Evolutionary conservation across 192 early-diverging fungal species (phyloP).

Genomic region (Gryganskiella cystojenkinii): DNA sequence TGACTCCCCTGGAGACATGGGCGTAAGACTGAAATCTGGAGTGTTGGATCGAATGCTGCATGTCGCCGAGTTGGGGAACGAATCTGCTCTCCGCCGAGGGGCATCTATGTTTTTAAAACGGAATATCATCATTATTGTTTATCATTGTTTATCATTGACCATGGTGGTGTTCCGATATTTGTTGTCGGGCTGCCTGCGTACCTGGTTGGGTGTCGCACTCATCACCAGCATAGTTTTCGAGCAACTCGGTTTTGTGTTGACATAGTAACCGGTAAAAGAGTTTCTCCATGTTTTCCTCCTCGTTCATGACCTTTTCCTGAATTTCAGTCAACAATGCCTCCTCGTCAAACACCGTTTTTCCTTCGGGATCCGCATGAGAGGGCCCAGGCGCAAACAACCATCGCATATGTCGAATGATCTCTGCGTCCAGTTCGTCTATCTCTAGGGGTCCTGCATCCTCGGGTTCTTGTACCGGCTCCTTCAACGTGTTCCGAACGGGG

Average conservation of each 20-base stretch:
- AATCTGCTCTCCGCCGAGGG: constrained; percentile 39
- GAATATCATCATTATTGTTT: too few species aligned
- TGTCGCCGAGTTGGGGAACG: constrained; percentile 34
- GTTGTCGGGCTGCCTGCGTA: too few species aligned
- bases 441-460: constrained; percentile 9
- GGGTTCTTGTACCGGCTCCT: constrained; percentile 37
- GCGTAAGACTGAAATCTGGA: constrained; percentile 27
- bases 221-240: constrained; percentile 39
- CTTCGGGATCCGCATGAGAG: constrained; percentile 42
- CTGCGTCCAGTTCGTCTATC: constrained; percentile 30
- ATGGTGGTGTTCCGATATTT: too few species aligned
- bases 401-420: constrained; percentile 46
- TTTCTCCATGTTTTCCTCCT: constrained; percentile 50
- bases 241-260: constrained; percentile 41
- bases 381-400: constrained; percentile 51
- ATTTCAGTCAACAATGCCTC: constrained; percentile 42
- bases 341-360: constrained; percentile 47
- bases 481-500: constrained; percentile 40
- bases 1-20: constrained; percentile 25
- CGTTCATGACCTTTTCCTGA: constrained; percentile 42
- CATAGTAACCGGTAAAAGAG: constrained; percentile 37
- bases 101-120: constrained; percentile 9
- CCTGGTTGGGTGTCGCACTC: constrained; percentile 40
- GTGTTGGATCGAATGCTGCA: constrained; percentile 32
- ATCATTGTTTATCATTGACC: too few species aligned